Evolutionary conservation across 1,139 yeast species (phyloP), one percentile per base, ranked within the genome.

Genomic region (Ashbya aceris): DNA sequence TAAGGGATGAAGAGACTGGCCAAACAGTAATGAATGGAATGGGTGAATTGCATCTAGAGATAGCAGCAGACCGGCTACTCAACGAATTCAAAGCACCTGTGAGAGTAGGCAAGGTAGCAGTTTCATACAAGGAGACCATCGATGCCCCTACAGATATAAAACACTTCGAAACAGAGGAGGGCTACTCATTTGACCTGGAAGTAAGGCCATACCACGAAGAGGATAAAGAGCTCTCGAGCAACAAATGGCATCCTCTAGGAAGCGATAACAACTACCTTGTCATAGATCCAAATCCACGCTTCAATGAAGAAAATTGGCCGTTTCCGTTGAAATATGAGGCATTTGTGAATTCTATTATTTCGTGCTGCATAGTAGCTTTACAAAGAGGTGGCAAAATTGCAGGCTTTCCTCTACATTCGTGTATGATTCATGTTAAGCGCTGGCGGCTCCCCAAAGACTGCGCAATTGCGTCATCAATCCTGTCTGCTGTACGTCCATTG

Each of bases 31-130:
- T 91, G 30, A 79, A 95, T 40, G 99, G 98, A 2, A 87, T 91
- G 96, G 98, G 97, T 12, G 96, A 87, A 55, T 68, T 91, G 40
- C 98, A 91, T 62, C 70, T 91, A 42, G 97, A 91, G 51, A 87
- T 91, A 51, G 83, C 93, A 1, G 72, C 73, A 42, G 94, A 86
- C 51, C 69, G 96, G 44, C 70, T 91, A 40, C 66, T 81, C 14
- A 76, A 76, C 41, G 95, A 86, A 48, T 73, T 89, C 72, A 81
- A 82, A 58, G 96, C 95, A 2, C 78, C 79, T 45, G 83, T 84
- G 0, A 79, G 79, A 39, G 71, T 87, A 40, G 87, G 95, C 31
- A 79, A 79, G 43, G 83, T 91, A 23, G 85, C 80, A 63, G 95
- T 91, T 7, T 82, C 96, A 0, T 89, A 83, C 58, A 86, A 85